Percentiles rank a stretch among this genome's conserved stretches.
phyloP scores from a whole-genome alignment of 73 alveolate species.

The Symbiodinium natans region DNA sequence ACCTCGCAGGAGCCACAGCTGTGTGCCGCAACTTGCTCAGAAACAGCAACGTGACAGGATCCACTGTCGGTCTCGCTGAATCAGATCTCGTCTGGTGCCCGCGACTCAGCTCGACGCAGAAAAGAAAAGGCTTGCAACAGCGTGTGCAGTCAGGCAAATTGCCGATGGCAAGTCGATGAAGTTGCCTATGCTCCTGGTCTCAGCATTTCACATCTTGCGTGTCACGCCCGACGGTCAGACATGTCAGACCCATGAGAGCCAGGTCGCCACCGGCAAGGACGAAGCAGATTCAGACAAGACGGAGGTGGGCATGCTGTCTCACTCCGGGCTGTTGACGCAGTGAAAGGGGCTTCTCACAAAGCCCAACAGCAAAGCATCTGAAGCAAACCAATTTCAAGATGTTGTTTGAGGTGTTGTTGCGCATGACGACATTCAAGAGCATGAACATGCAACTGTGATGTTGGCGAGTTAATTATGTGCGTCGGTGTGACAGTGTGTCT shows the following conservation, averaged over 20 bases:
- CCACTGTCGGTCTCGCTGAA: neutral
- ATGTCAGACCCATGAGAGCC: neutral
- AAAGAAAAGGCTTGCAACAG: no score
- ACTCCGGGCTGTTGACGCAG: no score
- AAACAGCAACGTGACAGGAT: neutral
- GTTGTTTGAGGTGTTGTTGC: no score
- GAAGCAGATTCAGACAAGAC: neutral
- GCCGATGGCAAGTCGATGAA: slow-evolving; percentile 41
- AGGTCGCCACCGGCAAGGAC: neutral
- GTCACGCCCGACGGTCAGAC: neutral
- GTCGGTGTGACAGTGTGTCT: no score
- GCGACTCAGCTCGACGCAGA: neutral
- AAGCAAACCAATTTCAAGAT: no score
- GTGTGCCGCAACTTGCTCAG: no score
- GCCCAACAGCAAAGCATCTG: no score
- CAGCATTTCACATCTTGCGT: neutral
- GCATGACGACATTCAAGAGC: no score
- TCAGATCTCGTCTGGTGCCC: neutral
- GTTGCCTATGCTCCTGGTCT: slow-evolving; percentile 37
- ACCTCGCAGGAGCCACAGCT: no score
- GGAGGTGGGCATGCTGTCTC: neutral
- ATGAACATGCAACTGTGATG: no score
- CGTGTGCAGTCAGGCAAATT: slow-evolving; percentile 22
- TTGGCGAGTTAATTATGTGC: no score
- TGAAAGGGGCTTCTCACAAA: no score